A percentile compares a stretch with the other conserved stretches of the same genome.
Conservation (phyloP, 2,329 filamentous ascomycete species). For the Neophaeococcomyces mojaviensis region DNA sequence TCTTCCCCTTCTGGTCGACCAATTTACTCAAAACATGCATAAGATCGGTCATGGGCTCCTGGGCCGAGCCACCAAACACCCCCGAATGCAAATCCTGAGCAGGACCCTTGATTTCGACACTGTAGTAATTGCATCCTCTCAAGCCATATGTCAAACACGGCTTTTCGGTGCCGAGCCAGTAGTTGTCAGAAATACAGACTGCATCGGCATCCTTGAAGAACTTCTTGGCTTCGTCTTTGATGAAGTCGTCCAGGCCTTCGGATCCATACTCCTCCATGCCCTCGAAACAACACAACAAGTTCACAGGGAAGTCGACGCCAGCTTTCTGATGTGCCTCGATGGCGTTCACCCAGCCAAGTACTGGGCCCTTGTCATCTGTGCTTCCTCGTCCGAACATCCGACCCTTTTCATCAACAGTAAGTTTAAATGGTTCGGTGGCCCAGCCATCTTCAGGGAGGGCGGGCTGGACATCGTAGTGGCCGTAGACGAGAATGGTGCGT, state of each 20-base stretch:
- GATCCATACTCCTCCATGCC: constrained; percentile 98
- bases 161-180: constrained; percentile 99
- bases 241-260: constrained; percentile 91
- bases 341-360: constrained; percentile 94
- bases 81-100: constrained; percentile 92
- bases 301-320: constrained; percentile 89
- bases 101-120: constrained; percentile 79
- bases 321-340: constrained; percentile 97
- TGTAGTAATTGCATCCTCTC: constrained; percentile 97
- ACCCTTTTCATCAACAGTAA: constrained; percentile 79
- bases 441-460: constrained; percentile 89
- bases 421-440: constrained; percentile 87
- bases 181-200: constrained; percentile 98
- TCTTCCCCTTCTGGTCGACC: constrained; percentile 85
- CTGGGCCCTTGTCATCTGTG: constrained; percentile 96
- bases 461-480: constrained; percentile 97
- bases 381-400: constrained; percentile 94
- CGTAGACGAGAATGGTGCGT: constrained; percentile 91
- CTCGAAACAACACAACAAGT: constrained; percentile 97
- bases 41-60: constrained; percentile 98
- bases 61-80: constrained; percentile 91
- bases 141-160: constrained; percentile 96
- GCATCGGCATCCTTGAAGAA: constrained; percentile 95
- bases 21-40: constrained; percentile 72
- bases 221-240: constrained; percentile 80